A percentile compares a stretch with the other conserved stretches of the same genome.
These are phyloP conservation scores for Jatropha multifida DNA, from an alignment of 441 rosid genomes.

Conservation along the genomic window DNA sequence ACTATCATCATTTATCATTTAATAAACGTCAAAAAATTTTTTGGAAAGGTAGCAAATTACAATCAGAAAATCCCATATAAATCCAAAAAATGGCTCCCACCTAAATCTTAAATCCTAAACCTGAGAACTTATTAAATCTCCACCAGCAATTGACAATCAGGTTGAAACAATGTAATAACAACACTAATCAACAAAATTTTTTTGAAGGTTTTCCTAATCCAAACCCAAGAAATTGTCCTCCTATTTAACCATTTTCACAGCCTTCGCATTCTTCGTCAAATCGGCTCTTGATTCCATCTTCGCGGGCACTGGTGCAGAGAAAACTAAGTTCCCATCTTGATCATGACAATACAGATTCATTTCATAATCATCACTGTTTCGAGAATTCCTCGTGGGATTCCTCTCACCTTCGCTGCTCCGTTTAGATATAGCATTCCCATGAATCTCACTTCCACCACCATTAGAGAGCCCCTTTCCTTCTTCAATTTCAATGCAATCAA, in stretches of 20 bases:
- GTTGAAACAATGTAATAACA: background rate
- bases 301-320: slow-evolving; percentile 72
- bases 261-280: slow-evolving; percentile 39
- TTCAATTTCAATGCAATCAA: slow-evolving; percentile 34
- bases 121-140: background rate
- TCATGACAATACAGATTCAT: slow-evolving; percentile 22
- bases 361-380: slow-evolving; percentile 21
- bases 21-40: background rate
- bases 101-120: background rate
- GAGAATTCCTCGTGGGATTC: slow-evolving; percentile 18
- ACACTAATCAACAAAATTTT: background rate
- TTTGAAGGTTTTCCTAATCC: slow-evolving; percentile 7
- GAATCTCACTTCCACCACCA: slow-evolving; percentile 31
- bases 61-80: slow-evolving; percentile 4
- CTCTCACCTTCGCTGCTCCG: slow-evolving; percentile 39
- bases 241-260: slow-evolving; percentile 35
- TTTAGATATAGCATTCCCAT: slow-evolving; percentile 33
- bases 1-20: background rate
- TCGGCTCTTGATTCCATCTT: slow-evolving; percentile 72
- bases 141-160: slow-evolving; percentile 1
- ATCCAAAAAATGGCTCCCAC: background rate
- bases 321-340: slow-evolving; percentile 40
- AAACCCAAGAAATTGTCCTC: background rate
- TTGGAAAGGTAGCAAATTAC: background rate
- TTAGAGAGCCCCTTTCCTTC: slow-evolving; percentile 36